Conservation (phyloP, 148 eudicot species). For the Camellia sinensis region DNA sequence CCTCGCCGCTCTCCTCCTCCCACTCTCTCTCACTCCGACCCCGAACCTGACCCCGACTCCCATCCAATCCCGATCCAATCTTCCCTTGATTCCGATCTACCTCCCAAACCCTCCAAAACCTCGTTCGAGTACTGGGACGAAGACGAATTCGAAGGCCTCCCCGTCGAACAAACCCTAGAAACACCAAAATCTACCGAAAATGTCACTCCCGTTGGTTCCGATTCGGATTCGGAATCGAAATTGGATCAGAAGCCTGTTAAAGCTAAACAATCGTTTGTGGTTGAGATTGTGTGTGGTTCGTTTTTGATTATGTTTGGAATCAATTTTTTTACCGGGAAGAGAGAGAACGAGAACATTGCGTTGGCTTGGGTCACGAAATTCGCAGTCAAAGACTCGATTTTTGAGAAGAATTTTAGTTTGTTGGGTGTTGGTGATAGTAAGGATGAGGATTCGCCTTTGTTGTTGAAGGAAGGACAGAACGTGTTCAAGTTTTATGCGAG, state of each 20-base stretch:
- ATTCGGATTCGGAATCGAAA: background rate
- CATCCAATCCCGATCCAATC: background rate
- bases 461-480: constrained; percentile 84
- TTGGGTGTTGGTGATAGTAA: constrained; percentile 84
- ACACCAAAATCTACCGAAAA: constrained; percentile 14
- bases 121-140: constrained; percentile 90
- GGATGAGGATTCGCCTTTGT: constrained; percentile 78
- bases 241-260: background rate
- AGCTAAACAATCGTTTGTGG: constrained; percentile 20
- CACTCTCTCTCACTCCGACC: constrained; percentile 36
- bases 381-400: constrained; percentile 59
- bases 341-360: constrained; percentile 76
- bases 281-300: constrained; percentile 61
- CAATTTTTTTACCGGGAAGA: constrained; percentile 80
- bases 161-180: constrained; percentile 30
- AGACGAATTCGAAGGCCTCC: constrained; percentile 97
- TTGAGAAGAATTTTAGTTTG: constrained; percentile 81
- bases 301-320: constrained; percentile 55
- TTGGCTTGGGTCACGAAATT: constrained; percentile 81
- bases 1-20: constrained; percentile 45
- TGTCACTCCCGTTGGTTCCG: constrained; percentile 22
- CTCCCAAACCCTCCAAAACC: constrained; percentile 29
- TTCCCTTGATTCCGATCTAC: constrained; percentile 18
- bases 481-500: constrained; percentile 88
- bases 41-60: constrained; percentile 21